These are phyloP conservation scores for Podospora appendiculata DNA, from an alignment of 495 filamentous ascomycete genomes.

Conservation along the genomic window DNA sequence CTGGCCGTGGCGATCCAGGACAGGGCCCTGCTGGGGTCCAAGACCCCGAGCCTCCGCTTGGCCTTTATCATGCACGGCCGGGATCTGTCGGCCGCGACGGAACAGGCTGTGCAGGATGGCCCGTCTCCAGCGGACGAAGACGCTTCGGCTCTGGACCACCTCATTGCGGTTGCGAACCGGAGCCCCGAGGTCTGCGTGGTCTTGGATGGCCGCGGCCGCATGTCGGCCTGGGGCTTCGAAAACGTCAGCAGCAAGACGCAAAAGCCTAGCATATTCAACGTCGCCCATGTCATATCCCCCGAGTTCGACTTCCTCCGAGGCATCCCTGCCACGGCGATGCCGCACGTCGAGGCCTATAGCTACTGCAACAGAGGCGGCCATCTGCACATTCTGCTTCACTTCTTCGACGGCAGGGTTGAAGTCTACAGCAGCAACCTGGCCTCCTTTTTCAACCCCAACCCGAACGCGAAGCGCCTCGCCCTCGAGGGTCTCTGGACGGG, in stretches of 20 bases:
- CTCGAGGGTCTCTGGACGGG: conserved; percentile 68
- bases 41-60: conserved; percentile 46
- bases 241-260: conserved; percentile 71
- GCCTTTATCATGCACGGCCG: conserved; percentile 81
- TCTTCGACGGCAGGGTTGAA: conserved; percentile 78
- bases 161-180: conserved; percentile 78
- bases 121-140: conserved; percentile 38
- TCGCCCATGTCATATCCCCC: conserved; percentile 65
- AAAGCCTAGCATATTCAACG: conserved; percentile 71
- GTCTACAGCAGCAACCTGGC: conserved; percentile 76
- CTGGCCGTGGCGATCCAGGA: conserved; percentile 66
- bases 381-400: conserved; percentile 73
- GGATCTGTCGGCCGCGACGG: conserved; percentile 68
- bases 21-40: conserved; percentile 28
- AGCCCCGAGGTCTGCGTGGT: conserved; percentile 83
- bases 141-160: conserved; percentile 66
- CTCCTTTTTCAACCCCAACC: conserved; percentile 70
- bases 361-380: conserved; percentile 61
- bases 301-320: conserved; percentile 57
- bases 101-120: conserved; percentile 60
- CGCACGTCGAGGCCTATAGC: conserved; percentile 61
- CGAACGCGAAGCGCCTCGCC: conserved; percentile 53
- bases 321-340: conserved; percentile 24
- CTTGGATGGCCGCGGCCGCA: conserved; percentile 73
- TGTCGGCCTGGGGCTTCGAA: conserved; percentile 94